Conservation (phyloP, 805 yeast species). For the Suhomyces sp. region DNA sequence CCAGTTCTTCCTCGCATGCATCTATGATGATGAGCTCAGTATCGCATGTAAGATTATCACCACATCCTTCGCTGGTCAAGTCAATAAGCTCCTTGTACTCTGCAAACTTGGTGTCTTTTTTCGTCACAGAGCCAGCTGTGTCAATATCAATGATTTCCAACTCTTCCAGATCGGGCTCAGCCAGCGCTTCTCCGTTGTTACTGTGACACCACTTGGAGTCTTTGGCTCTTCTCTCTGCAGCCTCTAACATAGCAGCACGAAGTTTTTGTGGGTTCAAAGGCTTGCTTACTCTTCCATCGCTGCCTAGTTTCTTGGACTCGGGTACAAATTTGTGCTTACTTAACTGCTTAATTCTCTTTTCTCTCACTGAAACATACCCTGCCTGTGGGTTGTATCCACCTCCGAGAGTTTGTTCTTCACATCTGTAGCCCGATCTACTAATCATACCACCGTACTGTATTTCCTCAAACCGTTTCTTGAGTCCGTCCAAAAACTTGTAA, state of each 20-base stretch:
- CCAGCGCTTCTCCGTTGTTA: slow-evolving; percentile 19
- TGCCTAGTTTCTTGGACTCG: slow-evolving; percentile 35
- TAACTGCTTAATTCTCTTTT: slow-evolving; percentile 41
- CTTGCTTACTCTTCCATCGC: slow-evolving; percentile 1
- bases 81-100: slow-evolving; percentile 13
- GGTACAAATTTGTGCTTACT: slow-evolving; percentile 39
- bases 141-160: slow-evolving; percentile 33
- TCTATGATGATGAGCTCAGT: slow-evolving; percentile 22
- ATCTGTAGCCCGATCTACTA: slow-evolving; percentile 45
- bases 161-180: slow-evolving; percentile 46
- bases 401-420: slow-evolving; percentile 50
- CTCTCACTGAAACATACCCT: slow-evolving; percentile 20
- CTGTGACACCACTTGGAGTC: slow-evolving; percentile 50
- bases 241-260: slow-evolving; percentile 50
- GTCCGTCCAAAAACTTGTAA: slow-evolving; percentile 60
- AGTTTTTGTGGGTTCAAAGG: slow-evolving; percentile 17
- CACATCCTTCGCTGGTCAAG: slow-evolving; percentile 13
- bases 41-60: neutral
- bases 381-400: slow-evolving; percentile 15
- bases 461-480: slow-evolving; percentile 49
- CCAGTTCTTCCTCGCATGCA: slow-evolving; percentile 15
- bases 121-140: neutral
- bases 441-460: slow-evolving; percentile 43
- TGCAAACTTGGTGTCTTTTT: neutral
- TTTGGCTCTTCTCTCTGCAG: slow-evolving; percentile 59